A percentile compares a stretch with the other conserved stretches of the same genome.
These are phyloP conservation scores for Mycena sanguinolenta DNA, from an alignment of 768 basidiomycete genomes.

Conservation along the genomic window DNA sequence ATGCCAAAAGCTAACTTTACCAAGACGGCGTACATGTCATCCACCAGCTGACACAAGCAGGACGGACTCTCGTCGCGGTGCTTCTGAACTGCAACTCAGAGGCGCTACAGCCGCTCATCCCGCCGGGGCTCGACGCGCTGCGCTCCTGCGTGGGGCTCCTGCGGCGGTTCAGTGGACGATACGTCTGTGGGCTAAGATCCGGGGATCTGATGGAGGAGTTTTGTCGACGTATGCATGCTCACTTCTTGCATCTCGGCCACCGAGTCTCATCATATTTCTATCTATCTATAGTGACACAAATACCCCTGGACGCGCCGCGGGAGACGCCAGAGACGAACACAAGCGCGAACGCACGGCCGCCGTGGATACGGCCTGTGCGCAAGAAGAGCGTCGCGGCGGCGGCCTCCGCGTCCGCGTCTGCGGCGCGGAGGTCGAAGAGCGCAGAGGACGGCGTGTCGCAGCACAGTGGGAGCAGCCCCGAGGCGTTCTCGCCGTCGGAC, in stretches of 20 bases:
- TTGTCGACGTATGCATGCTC: conserved; percentile 73
- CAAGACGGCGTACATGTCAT: conserved; percentile 95
- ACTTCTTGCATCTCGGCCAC: conserved; percentile 1
- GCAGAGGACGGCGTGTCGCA: conserved; percentile 27
- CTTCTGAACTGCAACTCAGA: conserved; percentile 91
- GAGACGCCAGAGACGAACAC: conserved; percentile 57
- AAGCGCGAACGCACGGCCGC: conserved; percentile 70
- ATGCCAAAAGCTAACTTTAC: conserved; percentile 1
- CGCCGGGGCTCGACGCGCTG: conserved; percentile 86
- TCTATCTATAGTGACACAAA: conserved; percentile 74
- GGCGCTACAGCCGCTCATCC: conserved; percentile 78
- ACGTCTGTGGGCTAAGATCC: conserved; percentile 91
- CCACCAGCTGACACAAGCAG: conserved; percentile 94
- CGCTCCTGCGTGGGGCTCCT: conserved; percentile 91
- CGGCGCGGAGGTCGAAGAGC: conserved; percentile 59
- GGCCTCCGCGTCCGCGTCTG: conserved; percentile 59
- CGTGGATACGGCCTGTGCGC: conserved; percentile 91
- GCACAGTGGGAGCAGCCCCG: conserved; percentile 62
- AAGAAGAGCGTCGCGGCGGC: conserved; percentile 62
- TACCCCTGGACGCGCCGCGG: conserved; percentile 81
- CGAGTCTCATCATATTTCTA: not conserved
- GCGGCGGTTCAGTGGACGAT: conserved; percentile 89
- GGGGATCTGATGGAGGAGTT: conserved; percentile 97
- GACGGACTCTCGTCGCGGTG: conserved; percentile 89
- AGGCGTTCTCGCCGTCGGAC: conserved; percentile 74